A percentile compares a stretch with the other conserved stretches of the same genome.
Conservation (phyloP, 202 grass and related monocot genomes). For the Panicum virgatum region DNA sequence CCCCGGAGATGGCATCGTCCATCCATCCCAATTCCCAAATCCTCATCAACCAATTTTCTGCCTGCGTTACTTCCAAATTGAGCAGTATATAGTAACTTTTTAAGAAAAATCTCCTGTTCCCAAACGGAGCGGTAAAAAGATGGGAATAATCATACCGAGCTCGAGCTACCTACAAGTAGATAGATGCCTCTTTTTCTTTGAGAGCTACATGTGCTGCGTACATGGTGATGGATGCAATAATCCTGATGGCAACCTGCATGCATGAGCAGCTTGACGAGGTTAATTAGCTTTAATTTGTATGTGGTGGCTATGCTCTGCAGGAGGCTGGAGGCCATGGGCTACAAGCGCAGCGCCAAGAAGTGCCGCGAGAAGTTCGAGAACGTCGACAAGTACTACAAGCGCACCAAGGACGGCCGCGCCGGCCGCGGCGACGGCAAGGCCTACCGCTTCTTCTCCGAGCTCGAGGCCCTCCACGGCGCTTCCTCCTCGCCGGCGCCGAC, state of each 20-base stretch:
- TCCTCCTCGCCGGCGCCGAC: neutral
- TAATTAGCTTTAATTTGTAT: no score
- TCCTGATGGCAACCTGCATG: conserved; percentile 28
- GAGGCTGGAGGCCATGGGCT: conserved; percentile 70
- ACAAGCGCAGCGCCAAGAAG: conserved; percentile 88
- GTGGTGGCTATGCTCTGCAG: conserved; percentile 41
- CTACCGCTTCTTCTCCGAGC: conserved; percentile 89
- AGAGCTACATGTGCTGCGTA: conserved; percentile 46
- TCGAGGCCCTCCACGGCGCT: conserved; percentile 77
- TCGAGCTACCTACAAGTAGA: neutral
- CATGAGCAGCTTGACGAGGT: conserved; percentile 15
- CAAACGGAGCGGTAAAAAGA: neutral
- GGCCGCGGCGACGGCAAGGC: conserved; percentile 84
- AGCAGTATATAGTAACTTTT: neutral
- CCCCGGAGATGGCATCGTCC: no score
- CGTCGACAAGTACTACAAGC: conserved; percentile 99
- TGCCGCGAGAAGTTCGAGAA: conserved; percentile 99
- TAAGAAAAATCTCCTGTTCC: neutral
- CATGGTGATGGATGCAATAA: neutral
- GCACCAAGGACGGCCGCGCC: conserved; percentile 82
- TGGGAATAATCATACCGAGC: no score
- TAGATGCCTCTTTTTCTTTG: conserved; percentile 4
- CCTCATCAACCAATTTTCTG: conserved; percentile 4
- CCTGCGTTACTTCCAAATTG: neutral
- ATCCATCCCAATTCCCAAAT: conserved; percentile 33